Evolutionary conservation across 2,329 filamentous ascomycete species (phyloP), one percentile per base, ranked within the genome.

Genomic region (Grosmannia serpens): DNA sequence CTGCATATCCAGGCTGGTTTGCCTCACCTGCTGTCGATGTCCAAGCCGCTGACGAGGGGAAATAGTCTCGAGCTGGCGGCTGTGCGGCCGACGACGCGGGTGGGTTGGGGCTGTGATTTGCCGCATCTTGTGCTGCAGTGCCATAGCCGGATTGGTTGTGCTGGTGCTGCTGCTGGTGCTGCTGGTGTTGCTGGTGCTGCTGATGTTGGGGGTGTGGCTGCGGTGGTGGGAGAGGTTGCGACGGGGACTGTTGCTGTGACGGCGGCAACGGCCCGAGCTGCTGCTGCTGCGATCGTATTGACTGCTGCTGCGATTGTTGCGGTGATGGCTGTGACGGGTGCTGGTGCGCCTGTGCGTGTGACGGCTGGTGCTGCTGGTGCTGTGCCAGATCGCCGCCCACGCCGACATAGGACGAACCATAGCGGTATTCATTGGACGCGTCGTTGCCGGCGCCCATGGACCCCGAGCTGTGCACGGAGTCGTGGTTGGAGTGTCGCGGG

Each of bases 401-500:
- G 24, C 70, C 65, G 44, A 68, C 67, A 60, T 75, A 75, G 1
- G 71, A 71, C 1, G 79, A 74, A 3, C 78, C 77, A 62, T 83
- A 84, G 56, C 81, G 76, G 66, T 84, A 84, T 65, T 84, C 81
- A 26, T 75, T 72, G 0, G 78, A 70, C 4, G 74, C 67, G 47
- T 81, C 79, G 55, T 75, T 75, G 65, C 74, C 75, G 41, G 73
- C 70, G 35, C 80, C 70, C 26, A 64, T 53, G 26, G 80, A 79
- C 46, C 74, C 71, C 15, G 70, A 69, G 64, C 76, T 77, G 60
- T 80, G 77, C 38, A 82, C 72, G 1, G 80, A 81, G 55, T 78
- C 77, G 62, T 83, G 78, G 66, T 73, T 77, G 13, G 70, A 72
- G 60, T 82, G 77, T 2, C 81, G 75, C 0, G 81, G 79, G 63